Evolutionary conservation across 225 moss, liverwort and hornwort genomes (phyloP), one percentile per base, ranked within the genome.

Genomic region (Thuidium tamariscinum): DNA sequence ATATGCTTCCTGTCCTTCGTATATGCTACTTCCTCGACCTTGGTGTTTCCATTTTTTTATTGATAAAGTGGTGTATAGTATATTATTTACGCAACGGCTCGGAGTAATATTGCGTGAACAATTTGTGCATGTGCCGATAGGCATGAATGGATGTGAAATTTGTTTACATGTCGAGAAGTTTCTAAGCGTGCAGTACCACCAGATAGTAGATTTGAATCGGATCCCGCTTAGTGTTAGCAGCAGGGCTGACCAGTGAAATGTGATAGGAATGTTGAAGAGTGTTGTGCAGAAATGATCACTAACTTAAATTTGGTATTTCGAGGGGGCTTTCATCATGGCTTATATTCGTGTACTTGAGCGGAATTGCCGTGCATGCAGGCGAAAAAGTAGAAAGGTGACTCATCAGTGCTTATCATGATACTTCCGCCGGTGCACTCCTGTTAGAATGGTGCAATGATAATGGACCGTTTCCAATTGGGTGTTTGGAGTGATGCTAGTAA

Each of bases 31-130:
- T 37, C 13, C 17, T 14, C 19, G 26, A 13, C 41, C 14, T 55
- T 6, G 1, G 14, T 55, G 37, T 68, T 29, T 16, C 7, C 54
- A 68, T 54, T 13, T 81, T 39, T 4, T 9, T 30, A 4, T 9
- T 18, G 29, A 13, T 37, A 54, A 67, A 66, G 3, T 54, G 34
- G 2, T 12, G 13, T 14, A 4, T 10, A 51, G 51, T 34, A 27
- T 18, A 7, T 27, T 7, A 1, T 34, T 2, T 5, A 4, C 6
- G 22, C 2, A 16, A 11, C 11, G 11, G 5, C 8, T 44, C 3
- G 2, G 27, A 37, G 29, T 52, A 36, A 26, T 18, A 17, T 4
- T 14, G 55, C 14, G 9, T 41, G 82, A 56, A 15, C 3, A 71
- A 32, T 34, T 7, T 14, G 32, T 48, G 21, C 16, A 57, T 42